Percentiles rank a stretch among this genome's conserved stretches.
These are phyloP conservation scores for Suhomyces terraborum DNA, from an alignment of 1,139 yeast species.

Conservation along the genomic window DNA sequence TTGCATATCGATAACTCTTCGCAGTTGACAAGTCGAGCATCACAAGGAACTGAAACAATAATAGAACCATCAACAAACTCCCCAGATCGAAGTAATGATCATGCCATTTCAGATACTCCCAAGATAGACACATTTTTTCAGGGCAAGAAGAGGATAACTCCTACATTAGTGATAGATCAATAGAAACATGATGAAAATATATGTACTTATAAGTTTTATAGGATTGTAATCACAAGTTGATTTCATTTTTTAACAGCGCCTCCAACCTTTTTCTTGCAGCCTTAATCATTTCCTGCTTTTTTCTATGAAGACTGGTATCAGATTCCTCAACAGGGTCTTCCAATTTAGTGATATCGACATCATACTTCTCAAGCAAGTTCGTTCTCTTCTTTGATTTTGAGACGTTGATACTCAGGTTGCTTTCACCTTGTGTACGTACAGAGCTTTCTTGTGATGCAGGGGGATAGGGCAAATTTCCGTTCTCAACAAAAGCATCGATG, in stretches of 20 bases:
- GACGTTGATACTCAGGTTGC: not conserved
- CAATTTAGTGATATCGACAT: slow-evolving; percentile 19
- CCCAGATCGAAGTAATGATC: not conserved
- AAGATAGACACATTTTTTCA: slow-evolving; percentile 14
- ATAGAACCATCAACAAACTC: not conserved
- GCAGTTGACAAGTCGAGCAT: not conserved
- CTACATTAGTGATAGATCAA: slow-evolving; percentile 35
- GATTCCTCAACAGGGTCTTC: slow-evolving; percentile 21
- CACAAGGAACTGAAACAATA: not conserved
- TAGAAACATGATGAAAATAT: not conserved
- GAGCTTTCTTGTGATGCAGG: slow-evolving; percentile 34
- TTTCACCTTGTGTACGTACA: slow-evolving; percentile 1
- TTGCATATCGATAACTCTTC: not conserved
- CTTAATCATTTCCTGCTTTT: slow-evolving; percentile 47
- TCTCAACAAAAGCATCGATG: slow-evolving; percentile 65
- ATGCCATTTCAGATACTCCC: slow-evolving; percentile 1
- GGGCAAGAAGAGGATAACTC: slow-evolving; percentile 42
- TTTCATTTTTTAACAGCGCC: slow-evolving; percentile 35
- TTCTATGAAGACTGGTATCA: slow-evolving; percentile 20
- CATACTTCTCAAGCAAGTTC: slow-evolving; percentile 44
- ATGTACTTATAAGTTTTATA: not conserved
- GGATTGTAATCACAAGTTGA: slow-evolving; percentile 12
- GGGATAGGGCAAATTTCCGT: slow-evolving; percentile 67
- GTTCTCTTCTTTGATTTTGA: slow-evolving; percentile 3
- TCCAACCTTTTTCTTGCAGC: slow-evolving; percentile 47